Base-by-base conservation (phyloP, 805 yeast species). In the Scheffersomyces lignosus region DNA sequence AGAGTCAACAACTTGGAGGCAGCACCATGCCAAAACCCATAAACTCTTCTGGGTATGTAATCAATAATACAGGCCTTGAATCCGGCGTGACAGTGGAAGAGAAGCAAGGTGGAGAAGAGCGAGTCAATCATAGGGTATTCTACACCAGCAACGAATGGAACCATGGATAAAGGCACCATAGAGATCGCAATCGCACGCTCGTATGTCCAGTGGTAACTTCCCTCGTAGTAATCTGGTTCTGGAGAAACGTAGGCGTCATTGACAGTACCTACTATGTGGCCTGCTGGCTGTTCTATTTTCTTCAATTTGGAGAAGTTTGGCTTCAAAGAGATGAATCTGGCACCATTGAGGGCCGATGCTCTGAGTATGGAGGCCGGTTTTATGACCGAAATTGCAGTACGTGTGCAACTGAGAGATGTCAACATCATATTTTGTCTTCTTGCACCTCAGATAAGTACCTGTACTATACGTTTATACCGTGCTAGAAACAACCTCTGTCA, bases 151-250 rank as follows among this genome's bases (percentile, higher is more conserved):
- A 83, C 75, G 48, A 89, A 77, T 15, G 98, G 96, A 15, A 81
- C 66, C 27, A 83, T 74, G 18, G 81, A 73, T 43, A 91, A 67
- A 22, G 99, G 99, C 16, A 88, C 74, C 59, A 90, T 68, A 8
- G 82, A 78, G 13, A 83, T 60, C 3, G 95, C 73, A 24, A 88
- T 66, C 4, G 78, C 53, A 49, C 87, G 78, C 71, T 91, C 99
- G 51, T 82, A 81, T n/a, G 86, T 70, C 99, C 99, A 91, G 70
- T 90, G 98, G 60, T 79, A 75, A 16, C 95, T 85, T 32, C 98
- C 97, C 54, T 88, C 90, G 34, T 71, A 55, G 47, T 72, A 77
- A 53, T 77, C 71, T 4, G 81, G 59, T 27, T 71, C 62, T 27
- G 97, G 97, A 12, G 78, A 67, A 23, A 69, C 65, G 52, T 74